These are phyloP conservation scores for Penicillium herquei DNA, from an alignment of 495 filamentous ascomycete genomes.

Conservation along the genomic window DNA sequence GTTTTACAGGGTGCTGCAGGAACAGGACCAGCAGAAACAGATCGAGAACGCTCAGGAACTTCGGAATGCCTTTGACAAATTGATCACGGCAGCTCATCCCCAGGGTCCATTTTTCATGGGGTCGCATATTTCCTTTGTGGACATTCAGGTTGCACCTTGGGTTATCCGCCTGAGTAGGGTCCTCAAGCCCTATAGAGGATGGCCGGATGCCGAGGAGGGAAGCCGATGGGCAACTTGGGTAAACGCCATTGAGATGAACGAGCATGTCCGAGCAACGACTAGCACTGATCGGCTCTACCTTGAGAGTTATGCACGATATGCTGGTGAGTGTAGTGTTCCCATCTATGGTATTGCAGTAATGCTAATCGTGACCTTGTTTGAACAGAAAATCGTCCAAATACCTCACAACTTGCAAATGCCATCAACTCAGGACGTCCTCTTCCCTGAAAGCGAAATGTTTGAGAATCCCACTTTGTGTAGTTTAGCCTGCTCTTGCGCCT, in stretches of 20 bases:
- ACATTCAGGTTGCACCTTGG: conserved; percentile 88
- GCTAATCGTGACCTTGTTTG: conserved; percentile 13
- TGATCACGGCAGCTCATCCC: conserved; percentile 69
- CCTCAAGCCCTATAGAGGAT: conserved; percentile 75
- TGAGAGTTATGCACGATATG: conserved; percentile 68
- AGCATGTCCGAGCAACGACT: conserved; percentile 73
- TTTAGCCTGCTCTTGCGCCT: conserved; percentile 42
- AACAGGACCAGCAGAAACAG: conserved; percentile 65
- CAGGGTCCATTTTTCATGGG: conserved; percentile 84
- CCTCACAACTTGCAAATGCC: conserved; percentile 57
- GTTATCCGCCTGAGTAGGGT: conserved; percentile 72
- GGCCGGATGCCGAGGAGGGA: conserved; percentile 68
- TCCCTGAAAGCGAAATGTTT: conserved; percentile 32
- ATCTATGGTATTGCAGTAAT: background rate
- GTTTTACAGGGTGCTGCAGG: conserved; percentile 78
- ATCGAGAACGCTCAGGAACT: conserved; percentile 62
- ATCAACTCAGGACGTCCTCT: conserved; percentile 56
- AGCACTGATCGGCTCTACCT: conserved; percentile 72
- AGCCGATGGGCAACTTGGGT: conserved; percentile 77
- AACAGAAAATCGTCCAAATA: conserved; percentile 59
- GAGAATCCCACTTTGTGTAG: conserved; percentile 8
- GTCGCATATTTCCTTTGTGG: conserved; percentile 68
- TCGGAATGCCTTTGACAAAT: conserved; percentile 62
- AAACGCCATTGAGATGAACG: conserved; percentile 73
- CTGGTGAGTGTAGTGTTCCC: conserved; percentile 44